Conservation (phyloP, 176 grass and related monocot species). For the Zoysia japonica region DNA sequence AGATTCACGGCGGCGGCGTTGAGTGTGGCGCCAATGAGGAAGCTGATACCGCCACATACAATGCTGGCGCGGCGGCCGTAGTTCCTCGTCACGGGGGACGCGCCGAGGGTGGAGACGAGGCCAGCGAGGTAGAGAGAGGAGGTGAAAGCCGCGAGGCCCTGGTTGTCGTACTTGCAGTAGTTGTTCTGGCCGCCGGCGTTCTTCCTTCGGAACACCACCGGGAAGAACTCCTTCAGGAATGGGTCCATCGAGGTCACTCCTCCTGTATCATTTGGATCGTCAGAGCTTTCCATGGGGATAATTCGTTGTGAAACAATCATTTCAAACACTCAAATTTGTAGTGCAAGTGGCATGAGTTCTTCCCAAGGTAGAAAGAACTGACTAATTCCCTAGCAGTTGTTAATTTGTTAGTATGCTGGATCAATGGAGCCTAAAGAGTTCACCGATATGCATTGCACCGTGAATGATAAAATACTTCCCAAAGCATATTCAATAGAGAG, state of each 20-base stretch:
- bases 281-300: background rate
- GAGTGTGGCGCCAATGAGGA: slow-evolving; percentile 74
- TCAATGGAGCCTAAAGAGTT: background rate
- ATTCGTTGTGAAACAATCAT: background rate
- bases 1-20: slow-evolving; percentile 72
- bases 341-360: background rate
- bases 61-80: slow-evolving; percentile 88
- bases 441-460: no score
- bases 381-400: no score
- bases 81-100: slow-evolving; percentile 82
- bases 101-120: slow-evolving; percentile 64
- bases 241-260: slow-evolving; percentile 95
- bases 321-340: background rate
- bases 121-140: slow-evolving; percentile 88
- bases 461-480: background rate
- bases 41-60: slow-evolving; percentile 79
- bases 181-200: slow-evolving; percentile 65
- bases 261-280: slow-evolving; percentile 49
- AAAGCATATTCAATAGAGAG: background rate
- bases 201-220: slow-evolving; percentile 65
- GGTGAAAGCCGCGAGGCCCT: slow-evolving; percentile 65
- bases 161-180: slow-evolving; percentile 97
- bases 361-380: background rate
- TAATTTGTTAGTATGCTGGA: background rate
- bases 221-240: slow-evolving; percentile 92